These are phyloP conservation scores for Seiridium cupressi DNA, from an alignment of 2,329 filamentous ascomycete species.

Conservation along the genomic window DNA sequence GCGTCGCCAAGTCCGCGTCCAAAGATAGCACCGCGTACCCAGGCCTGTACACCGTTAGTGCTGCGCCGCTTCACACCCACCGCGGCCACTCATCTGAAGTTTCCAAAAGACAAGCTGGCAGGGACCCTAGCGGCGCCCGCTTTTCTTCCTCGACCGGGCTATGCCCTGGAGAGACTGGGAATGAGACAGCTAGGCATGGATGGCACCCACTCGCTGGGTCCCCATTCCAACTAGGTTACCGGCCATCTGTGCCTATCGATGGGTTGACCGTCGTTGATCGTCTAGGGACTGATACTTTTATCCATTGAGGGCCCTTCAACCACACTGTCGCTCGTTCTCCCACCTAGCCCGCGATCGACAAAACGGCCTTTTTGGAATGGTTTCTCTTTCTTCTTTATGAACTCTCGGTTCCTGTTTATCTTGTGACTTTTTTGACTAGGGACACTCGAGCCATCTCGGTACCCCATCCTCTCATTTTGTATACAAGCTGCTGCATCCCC, in stretches of 20 bases:
- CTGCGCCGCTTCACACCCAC: slow-evolving; percentile 8
- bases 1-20: not conserved
- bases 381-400: slow-evolving; percentile 31
- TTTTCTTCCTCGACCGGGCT: slow-evolving; percentile 12
- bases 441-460: slow-evolving; percentile 25
- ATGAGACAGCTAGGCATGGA: slow-evolving; percentile 50
- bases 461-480: slow-evolving; percentile 30
- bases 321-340: slow-evolving; percentile 28
- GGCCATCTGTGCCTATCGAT: slow-evolving; percentile 34
- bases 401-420: slow-evolving; percentile 31
- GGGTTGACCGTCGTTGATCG: slow-evolving; percentile 42
- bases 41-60: not conserved
- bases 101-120: slow-evolving; percentile 8
- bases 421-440: slow-evolving; percentile 31
- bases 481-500: slow-evolving; percentile 22
- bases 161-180: slow-evolving; percentile 22
- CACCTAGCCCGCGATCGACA: slow-evolving; percentile 32
- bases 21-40: slow-evolving; percentile 6
- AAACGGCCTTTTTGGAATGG: slow-evolving; percentile 19
- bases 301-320: slow-evolving; percentile 22
- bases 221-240: slow-evolving; percentile 31
- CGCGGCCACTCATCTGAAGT: slow-evolving; percentile 9
- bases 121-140: slow-evolving; percentile 4
- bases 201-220: slow-evolving; percentile 26
- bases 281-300: slow-evolving; percentile 8